Conservation (phyloP, 1,284 basidiomycete genomes). For the Austropuccinia psidii region DNA sequence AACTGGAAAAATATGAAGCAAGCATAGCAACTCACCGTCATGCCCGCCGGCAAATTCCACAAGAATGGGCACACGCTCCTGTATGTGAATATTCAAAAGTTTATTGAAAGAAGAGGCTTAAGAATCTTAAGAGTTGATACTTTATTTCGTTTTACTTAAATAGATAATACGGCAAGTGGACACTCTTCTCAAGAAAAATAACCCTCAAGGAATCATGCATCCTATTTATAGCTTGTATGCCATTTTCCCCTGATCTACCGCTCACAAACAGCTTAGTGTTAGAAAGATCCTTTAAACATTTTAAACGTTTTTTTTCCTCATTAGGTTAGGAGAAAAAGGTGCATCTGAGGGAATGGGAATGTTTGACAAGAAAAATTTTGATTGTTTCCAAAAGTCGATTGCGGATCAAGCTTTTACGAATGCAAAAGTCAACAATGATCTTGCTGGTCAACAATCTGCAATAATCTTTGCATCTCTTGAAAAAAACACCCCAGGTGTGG, state of each 20-base stretch:
- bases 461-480: constrained; percentile 62
- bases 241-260: neutral
- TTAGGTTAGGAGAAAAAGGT: neutral
- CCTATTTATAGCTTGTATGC: constrained; percentile 23
- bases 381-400: constrained; percentile 19
- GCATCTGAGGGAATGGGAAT: neutral
- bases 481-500: constrained; percentile 59
- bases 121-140: neutral
- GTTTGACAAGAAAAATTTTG: neutral
- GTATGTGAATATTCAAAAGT: neutral
- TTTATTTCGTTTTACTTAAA: neutral
- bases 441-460: constrained; percentile 57
- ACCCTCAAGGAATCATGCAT: neutral
- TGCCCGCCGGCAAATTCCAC: constrained; percentile 17
- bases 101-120: neutral
- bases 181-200: neutral
- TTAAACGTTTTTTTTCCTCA: neutral
- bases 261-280: neutral
- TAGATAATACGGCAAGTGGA: neutral
- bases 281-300: neutral
- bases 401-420: constrained; percentile 23
- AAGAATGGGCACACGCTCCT: constrained; percentile 29
- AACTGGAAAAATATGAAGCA: too few species aligned
- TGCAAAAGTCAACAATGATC: constrained; percentile 57
- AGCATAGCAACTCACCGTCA: constrained; percentile 4